These are phyloP conservation scores for Rosellinia necatrix DNA, from an alignment of 2,329 filamentous ascomycete genomes.

Conservation along the genomic window DNA sequence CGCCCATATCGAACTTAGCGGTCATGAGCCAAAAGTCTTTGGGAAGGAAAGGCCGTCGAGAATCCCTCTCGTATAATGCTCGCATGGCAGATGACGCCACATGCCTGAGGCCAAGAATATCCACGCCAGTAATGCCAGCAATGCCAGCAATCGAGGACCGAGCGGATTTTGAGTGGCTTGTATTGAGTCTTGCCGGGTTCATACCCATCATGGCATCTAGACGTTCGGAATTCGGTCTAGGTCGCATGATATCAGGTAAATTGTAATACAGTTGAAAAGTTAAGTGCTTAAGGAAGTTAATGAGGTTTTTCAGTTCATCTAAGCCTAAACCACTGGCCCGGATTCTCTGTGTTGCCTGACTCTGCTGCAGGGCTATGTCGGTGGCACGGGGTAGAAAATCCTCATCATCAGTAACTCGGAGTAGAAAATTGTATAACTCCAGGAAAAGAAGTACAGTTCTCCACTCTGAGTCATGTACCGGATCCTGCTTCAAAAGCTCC, in stretches of 20 bases:
- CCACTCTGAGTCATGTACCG: constrained; percentile 72
- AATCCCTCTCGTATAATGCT: constrained; percentile 93
- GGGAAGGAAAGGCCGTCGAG: constrained; percentile 81
- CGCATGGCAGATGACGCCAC: constrained; percentile 79
- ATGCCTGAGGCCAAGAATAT: constrained; percentile 77
- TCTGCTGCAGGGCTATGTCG: constrained; percentile 45
- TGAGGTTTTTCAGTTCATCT: constrained; percentile 72
- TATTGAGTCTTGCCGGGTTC: constrained; percentile 13
- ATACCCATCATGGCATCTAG: constrained; percentile 31
- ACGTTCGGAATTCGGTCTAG: constrained; percentile 32
- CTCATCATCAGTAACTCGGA: constrained; percentile 93
- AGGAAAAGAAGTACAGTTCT: constrained; percentile 86
- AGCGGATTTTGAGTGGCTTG: constrained; percentile 15
- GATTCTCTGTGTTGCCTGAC: constrained; percentile 52
- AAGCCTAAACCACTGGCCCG: constrained; percentile 71
- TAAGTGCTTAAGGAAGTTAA: constrained; percentile 86
- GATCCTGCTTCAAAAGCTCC: constrained; percentile 37
- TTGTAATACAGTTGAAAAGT: constrained; percentile 90
- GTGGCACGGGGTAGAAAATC: constrained; percentile 77
- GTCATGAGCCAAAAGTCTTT: constrained; percentile 95
- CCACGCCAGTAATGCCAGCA: constrained; percentile 71
- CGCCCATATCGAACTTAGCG: constrained; percentile 80
- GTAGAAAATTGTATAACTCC: constrained; percentile 89
- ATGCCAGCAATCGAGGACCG: constrained; percentile 49
- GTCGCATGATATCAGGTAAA: constrained; percentile 61